These are phyloP conservation scores for Fraxinus floribunda DNA, from an alignment of 305 asterid genomes.

Conservation along the genomic window DNA sequence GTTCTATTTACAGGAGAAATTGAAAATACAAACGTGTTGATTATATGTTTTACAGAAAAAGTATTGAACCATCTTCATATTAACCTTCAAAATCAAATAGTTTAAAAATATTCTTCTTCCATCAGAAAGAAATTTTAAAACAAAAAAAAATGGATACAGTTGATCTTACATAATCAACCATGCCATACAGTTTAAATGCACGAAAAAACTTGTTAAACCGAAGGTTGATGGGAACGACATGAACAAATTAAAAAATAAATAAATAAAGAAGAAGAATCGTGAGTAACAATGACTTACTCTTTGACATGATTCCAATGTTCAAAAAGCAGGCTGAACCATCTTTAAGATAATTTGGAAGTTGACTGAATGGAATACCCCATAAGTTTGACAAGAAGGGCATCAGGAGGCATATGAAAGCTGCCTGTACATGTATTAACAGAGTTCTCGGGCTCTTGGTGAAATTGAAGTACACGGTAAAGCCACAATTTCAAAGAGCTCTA, in stretches of 20 bases:
- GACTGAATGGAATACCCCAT: slow-evolving; percentile 88
- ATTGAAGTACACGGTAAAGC: slow-evolving; percentile 28
- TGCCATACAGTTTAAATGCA: slow-evolving; percentile 10
- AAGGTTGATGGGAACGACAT: neutral
- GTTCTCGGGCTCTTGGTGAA: slow-evolving; percentile 33
- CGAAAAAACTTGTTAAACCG: neutral
- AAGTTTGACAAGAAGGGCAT: slow-evolving; percentile 88
- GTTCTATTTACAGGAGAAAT: neutral
- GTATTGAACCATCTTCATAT: neutral
- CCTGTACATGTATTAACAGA: slow-evolving; percentile 44
- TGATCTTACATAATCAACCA: neutral
- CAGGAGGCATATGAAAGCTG: slow-evolving; percentile 83
- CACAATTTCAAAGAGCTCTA: slow-evolving; percentile 10
- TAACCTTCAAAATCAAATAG: neutral
- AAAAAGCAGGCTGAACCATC: slow-evolving; percentile 97
- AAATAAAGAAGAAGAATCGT: neutral
- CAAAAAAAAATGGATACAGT: neutral
- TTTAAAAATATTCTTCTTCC: neutral
- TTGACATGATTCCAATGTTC: slow-evolving; percentile 68
- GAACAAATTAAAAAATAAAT: neutral
- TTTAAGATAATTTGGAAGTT: slow-evolving; percentile 72
- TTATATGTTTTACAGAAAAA: neutral
- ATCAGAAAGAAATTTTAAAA: neutral
- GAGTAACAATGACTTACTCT: slow-evolving; percentile 51
- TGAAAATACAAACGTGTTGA: neutral